Base-by-base conservation (phyloP, 2,329 filamentous ascomycete genomes). In the Westerdykella ornata region DNA sequence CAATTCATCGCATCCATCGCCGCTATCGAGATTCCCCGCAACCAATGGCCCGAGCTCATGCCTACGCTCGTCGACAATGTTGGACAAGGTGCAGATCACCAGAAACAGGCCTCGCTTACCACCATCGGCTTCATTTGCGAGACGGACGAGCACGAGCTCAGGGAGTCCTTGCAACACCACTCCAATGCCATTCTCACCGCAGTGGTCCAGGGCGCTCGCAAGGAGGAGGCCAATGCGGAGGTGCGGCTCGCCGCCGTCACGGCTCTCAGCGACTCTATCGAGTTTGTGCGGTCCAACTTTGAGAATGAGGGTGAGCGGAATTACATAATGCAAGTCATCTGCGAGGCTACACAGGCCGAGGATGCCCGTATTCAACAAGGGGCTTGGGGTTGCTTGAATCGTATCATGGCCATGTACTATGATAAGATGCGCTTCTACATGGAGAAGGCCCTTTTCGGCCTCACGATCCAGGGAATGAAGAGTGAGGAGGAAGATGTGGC, bases 341-440 rank as follows among this genome's bases (percentile, higher is more conserved):
- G 92, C 72, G 92, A 98, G 74, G 92, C 92, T 56, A 98, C 92
- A 41, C 92, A 98, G 72, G 88, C 90, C 56, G 77, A 85, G 1
- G 92, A 98, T 68, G 80, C 78, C 44, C 81, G 88, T 63, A 94
- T 98, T 67, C 89, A 97, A 70, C 88, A 95, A 66, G 89, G 88
- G 47, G 87, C 92, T 33, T 98, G 96, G 66, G 92, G 92, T 57
- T 97, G 92, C 68, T 73, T 98, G 54, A 98, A 98, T 78, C 82
- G 92, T 60, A 97, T 98, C 68, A 98, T 98, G 92, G 86, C 79
- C 46, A 79, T 96, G 49, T 98, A 98, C 76, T 98, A 98, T 68
- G 92, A 98, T 61, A 94, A 96, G 73, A 98, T 98, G 92, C 84
- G 89, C 60, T 98, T 96, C 72, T 98, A 98, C 74, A 98, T 98